These are phyloP conservation scores for Solanum okadae DNA, from an alignment of 257 asterid species.

Conservation along the genomic window DNA sequence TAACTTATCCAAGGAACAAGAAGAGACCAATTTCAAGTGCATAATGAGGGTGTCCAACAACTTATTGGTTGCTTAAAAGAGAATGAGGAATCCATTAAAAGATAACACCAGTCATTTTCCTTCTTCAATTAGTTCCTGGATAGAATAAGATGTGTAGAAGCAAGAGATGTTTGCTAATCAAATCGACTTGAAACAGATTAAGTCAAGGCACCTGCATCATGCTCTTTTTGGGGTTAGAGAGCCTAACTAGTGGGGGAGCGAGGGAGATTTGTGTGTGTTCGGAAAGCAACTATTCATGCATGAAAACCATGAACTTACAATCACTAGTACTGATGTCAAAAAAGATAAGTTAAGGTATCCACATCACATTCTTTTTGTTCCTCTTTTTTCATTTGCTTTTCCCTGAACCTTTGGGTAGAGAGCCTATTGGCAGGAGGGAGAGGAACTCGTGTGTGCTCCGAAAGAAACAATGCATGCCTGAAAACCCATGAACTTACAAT, in stretches of 20 bases:
- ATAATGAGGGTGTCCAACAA: not conserved
- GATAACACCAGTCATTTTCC: not conserved
- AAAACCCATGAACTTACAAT: constrained; percentile 51
- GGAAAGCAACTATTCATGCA: not conserved
- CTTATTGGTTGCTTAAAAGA: not conserved
- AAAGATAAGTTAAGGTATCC: not conserved
- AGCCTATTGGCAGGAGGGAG: not conserved
- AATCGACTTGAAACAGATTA: constrained; percentile 8
- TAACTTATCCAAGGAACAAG: not conserved
- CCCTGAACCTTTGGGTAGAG: not conserved
- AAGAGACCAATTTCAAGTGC: not conserved
- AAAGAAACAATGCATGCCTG: not conserved
- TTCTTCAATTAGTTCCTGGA: not conserved
- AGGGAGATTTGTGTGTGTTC: not conserved
- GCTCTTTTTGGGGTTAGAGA: not conserved
- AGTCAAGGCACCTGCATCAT: not conserved
- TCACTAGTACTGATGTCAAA: constrained; percentile 76
- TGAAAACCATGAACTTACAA: constrained; percentile 37
- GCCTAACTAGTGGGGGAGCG: not conserved
- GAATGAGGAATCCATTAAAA: not conserved
- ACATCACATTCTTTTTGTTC: not conserved
- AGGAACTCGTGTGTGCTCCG: not conserved
- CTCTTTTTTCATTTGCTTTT: not conserved
- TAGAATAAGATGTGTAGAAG: not conserved
- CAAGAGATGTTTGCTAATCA: not conserved